A percentile compares a stretch with the other conserved stretches of the same genome.
These are phyloP conservation scores for Heritiera fomes DNA, from an alignment of 345 rosid genomes.

Conservation along the genomic window DNA sequence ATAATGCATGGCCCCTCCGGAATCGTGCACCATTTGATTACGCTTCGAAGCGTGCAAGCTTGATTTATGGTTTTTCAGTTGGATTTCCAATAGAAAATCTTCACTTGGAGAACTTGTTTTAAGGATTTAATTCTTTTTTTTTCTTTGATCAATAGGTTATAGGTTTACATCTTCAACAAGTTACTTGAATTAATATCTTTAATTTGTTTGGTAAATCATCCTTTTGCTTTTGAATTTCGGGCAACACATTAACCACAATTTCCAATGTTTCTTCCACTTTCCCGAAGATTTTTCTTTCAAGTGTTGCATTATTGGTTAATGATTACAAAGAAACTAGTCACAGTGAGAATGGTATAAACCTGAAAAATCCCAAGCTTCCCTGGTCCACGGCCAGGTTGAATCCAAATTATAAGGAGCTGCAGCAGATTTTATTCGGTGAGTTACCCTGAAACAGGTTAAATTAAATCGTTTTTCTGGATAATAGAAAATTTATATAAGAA, in stretches of 20 bases:
- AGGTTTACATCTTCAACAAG: neutral
- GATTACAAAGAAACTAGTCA: no score
- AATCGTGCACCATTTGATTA: slow-evolving; percentile 29
- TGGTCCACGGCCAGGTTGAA: no score
- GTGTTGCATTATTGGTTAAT: neutral
- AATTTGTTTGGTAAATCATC: neutral
- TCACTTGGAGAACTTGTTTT: neutral
- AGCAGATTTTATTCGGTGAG: neutral
- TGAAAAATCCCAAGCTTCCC: no score
- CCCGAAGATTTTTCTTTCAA: neutral
- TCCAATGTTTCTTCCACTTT: neutral
- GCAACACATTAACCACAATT: neutral
- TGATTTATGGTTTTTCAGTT: neutral
- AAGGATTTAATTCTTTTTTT: neutral
- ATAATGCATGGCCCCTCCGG: slow-evolving; percentile 16
- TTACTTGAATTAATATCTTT: neutral
- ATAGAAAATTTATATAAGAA: no score
- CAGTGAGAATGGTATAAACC: no score
- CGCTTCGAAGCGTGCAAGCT: slow-evolving; percentile 54
- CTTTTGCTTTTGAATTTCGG: neutral
- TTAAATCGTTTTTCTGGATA: no score
- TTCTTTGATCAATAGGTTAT: neutral
- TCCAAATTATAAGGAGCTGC: no score
- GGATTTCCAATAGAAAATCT: neutral
- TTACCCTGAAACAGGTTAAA: no score